Evolutionary conservation across 2,329 filamentous ascomycete genomes (phyloP), one percentile per base, ranked within the genome.

Genomic region (Calonectria pseudoreteaudii): DNA sequence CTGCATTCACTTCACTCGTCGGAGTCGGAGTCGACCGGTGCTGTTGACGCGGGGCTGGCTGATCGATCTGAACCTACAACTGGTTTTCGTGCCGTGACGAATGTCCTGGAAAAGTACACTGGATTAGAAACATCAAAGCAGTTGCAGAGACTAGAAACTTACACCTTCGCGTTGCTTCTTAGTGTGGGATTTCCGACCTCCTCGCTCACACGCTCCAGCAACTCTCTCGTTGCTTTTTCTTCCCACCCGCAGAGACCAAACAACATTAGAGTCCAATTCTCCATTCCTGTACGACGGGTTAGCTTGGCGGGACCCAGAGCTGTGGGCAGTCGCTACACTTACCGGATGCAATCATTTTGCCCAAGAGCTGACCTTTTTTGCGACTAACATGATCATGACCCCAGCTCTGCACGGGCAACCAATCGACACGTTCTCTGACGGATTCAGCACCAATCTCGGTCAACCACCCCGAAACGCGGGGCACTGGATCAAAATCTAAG

Each of bases 401-500:
- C 83, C 86, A 86, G 44, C 80, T 79, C 14, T 84, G 83, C 26
- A 87, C 76, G 0, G 86, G 86, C 31, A 88, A 73, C 76, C 86
- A 85, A 75, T 88, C 85, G 26, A 81, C 84, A 16, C 84, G 80
- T 74, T 87, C 85, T 0, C 83, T 80, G 26, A 86, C 82, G 38
- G 78, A 80, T 60, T 86, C 86, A 68, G 86, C 86, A n/a, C 85
- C 86, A 4, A 85, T 76, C 0, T 82, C 81, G 5, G 81, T 70
- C 20, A 88, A 78, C 77, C 82, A 84, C 11, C 78, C 78, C 9
- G 83, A 78, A 1, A 85, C 80, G 23, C 78, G 81, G 5, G 84
- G 83, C 16, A 83, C 81, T 0, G 86, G 86, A 69, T 86, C 86
- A 64, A 84, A 86, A 53, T 87, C 83, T 20, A 87, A 78, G 13